These are phyloP conservation scores for Nakazawaea populi DNA, from an alignment of 805 yeast genomes.

Conservation along the genomic window DNA sequence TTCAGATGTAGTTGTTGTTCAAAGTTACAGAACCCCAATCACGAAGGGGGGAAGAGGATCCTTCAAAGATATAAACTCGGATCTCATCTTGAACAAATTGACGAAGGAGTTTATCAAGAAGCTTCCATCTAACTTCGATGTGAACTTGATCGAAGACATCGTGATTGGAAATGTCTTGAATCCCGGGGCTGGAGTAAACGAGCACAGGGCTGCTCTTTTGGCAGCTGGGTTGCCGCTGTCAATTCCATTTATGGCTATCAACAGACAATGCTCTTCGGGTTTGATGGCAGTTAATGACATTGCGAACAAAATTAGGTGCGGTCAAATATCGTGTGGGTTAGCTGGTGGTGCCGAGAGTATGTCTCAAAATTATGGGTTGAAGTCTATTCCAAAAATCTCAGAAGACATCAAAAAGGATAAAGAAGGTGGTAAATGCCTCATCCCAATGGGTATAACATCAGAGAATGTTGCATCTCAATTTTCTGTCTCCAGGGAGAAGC, in stretches of 20 bases:
- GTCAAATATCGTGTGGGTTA: slow-evolving; percentile 87
- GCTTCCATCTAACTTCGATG: slow-evolving; percentile 45
- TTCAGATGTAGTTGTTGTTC: slow-evolving; percentile 86
- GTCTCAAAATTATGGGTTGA: slow-evolving; percentile 86
- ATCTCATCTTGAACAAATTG: slow-evolving; percentile 66
- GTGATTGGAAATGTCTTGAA: slow-evolving; percentile 89
- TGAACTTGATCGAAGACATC: slow-evolving; percentile 67
- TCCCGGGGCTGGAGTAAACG: slow-evolving; percentile 91
- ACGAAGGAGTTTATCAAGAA: slow-evolving; percentile 51
- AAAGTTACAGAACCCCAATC: slow-evolving; percentile 86
- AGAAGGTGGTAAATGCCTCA: slow-evolving; percentile 60
- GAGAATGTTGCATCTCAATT: slow-evolving; percentile 80
- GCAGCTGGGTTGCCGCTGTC: slow-evolving; percentile 87
- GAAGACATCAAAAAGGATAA: slow-evolving; percentile 33
- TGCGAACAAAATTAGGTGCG: slow-evolving; percentile 75
- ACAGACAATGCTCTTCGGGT: slow-evolving; percentile 95
- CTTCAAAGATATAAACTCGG: slow-evolving; percentile 78
- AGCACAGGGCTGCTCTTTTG: slow-evolving; percentile 86
- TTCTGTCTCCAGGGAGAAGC: slow-evolving; percentile 59
- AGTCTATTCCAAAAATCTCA: slow-evolving; percentile 59
- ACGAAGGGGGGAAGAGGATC: slow-evolving; percentile 84
- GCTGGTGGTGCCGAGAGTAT: slow-evolving; percentile 94
- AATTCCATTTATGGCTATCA: slow-evolving; percentile 74
- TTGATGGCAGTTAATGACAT: slow-evolving; percentile 85
- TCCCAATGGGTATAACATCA: slow-evolving; percentile 96